Evolutionary conservation across 768 basidiomycete species (phyloP), one percentile per base, ranked within the genome.

Genomic region (Leccinum variicolor): DNA sequence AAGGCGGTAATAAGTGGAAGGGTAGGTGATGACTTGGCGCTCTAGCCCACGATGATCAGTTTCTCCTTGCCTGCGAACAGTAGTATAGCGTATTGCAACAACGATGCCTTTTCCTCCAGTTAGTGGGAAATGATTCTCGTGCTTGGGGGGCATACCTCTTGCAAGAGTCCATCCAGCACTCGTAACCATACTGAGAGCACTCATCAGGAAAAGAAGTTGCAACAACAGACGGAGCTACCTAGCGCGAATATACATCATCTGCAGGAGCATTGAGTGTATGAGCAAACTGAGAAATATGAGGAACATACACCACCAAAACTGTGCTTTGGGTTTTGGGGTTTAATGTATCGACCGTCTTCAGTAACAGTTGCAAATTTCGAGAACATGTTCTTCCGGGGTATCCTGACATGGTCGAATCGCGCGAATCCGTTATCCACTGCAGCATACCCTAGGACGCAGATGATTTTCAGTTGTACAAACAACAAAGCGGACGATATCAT

Each of bases 221-320:
- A 19, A 49, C 2, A 43, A 7, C 14, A 45, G 17, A 21, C 28
- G 10, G 33, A 17, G 9, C 59, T 65, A 88, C 87, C 73, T 76
- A 26, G 88, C 81, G 13, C 88, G 84, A 52, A 89, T 87, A 66
- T 85, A 86, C 50, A 89, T 67, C 88, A 90, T 89, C 87, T 89
- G 3, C 3, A 15, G 39, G 29, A 39, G 1, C 23, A 11, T 45
- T 53, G 25, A 59, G 36, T 43, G 33, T 4, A 19, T 23, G 23
- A 28, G 47, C 19, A 17, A 11, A 14, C 33, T 23, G 6, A 50
- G 55, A 23, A 39, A 21, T 5, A 19, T 10, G 19, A 17, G 11
- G 31, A 11, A 79, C 84, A 64, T 66, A 89, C 88, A 3, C 89
- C 88, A 52, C 86, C 86, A 59, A 89, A 90, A 61, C 86, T 87